Percentiles rank a stretch among this genome's conserved stretches.
Evolutionary conservation across 306 rosid genomes (phyloP).

Genomic region (Canavalia gladiata): DNA sequence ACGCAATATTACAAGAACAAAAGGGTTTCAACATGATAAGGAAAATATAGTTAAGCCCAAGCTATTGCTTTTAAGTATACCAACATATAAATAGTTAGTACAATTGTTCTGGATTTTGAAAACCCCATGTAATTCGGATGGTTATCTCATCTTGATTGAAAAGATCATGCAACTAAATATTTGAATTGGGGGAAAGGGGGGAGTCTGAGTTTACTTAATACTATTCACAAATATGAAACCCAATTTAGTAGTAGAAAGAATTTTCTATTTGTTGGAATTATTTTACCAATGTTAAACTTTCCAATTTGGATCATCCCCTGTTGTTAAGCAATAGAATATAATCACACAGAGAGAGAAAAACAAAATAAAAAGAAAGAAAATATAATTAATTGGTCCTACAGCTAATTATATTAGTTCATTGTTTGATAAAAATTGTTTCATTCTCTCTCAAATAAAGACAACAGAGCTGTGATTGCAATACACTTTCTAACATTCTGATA

Average conservation of each 20-base stretch:
- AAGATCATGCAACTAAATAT: not conserved
- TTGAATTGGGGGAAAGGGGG: not conserved
- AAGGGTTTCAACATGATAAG: slow-evolving; percentile 11
- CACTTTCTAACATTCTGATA: not conserved
- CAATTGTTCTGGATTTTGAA: too few relatives aligned
- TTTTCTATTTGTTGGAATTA: not conserved
- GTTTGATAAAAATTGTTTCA: not conserved
- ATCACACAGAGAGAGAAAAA: not conserved
- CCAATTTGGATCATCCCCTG: not conserved
- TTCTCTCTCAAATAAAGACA: not conserved
- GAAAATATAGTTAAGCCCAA: not conserved
- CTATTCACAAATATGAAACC: slow-evolving; percentile 5
- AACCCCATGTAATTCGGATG: not conserved
- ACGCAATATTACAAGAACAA: slow-evolving; percentile 17
- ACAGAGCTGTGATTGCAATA: not conserved
- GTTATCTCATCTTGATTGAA: slow-evolving; percentile 4
- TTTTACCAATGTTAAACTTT: too few relatives aligned
- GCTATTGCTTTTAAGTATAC: not conserved
- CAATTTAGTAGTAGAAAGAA: not conserved
- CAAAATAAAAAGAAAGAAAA: not conserved
- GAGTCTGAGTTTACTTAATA: not conserved
- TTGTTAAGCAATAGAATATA: not conserved
- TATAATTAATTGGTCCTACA: not conserved
- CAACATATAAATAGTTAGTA: not conserved
- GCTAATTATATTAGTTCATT: not conserved